A percentile compares a stretch with the other conserved stretches of the same genome.
Conservation (phyloP, 2,329 filamentous ascomycete genomes). For the Neonectria sp. region DNA sequence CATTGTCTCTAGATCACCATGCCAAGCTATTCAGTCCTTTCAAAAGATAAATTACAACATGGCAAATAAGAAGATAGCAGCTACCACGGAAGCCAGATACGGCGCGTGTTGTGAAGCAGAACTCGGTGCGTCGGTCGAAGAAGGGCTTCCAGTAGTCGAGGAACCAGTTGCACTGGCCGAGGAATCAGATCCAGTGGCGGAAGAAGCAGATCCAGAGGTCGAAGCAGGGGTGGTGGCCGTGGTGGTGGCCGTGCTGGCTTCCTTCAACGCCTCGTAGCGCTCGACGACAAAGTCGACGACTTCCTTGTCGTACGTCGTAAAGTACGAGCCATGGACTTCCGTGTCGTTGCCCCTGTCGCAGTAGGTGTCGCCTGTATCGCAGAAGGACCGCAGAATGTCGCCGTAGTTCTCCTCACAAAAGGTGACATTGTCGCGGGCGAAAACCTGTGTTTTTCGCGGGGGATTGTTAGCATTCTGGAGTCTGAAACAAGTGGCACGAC, state of each 20-base stretch:
- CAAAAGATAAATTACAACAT: conserved; percentile 2
- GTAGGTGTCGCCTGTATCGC: conserved; percentile 59
- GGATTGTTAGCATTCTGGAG: conserved; percentile 4
- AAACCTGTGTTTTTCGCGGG: conserved; percentile 49
- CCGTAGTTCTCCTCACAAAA: conserved; percentile 54
- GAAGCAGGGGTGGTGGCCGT: conserved; percentile 26
- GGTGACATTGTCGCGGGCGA: conserved; percentile 53
- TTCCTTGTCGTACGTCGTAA: conserved; percentile 53
- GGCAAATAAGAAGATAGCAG: conserved; percentile 27
- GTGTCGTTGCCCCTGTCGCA: conserved; percentile 53
- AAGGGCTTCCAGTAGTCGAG: neutral
- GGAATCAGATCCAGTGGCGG: conserved; percentile 1
- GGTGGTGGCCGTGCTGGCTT: conserved; percentile 22
- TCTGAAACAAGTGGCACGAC: conserved; percentile 7
- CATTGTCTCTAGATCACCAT: neutral
- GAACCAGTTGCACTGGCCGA: conserved; percentile 11
- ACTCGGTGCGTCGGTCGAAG: conserved; percentile 30
- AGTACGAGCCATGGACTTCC: conserved; percentile 54
- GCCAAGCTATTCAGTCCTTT: neutral
- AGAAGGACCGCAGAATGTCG: conserved; percentile 57
- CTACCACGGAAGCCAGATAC: conserved; percentile 14
- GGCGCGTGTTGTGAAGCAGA: conserved; percentile 31
- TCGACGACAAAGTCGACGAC: conserved; percentile 55
- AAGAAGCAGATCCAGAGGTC: conserved; percentile 14
- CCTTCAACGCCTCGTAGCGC: conserved; percentile 46